phyloP scores from a whole-genome alignment of 2,329 filamentous ascomycete genomes.

The Monilinia fructigena region DNA sequence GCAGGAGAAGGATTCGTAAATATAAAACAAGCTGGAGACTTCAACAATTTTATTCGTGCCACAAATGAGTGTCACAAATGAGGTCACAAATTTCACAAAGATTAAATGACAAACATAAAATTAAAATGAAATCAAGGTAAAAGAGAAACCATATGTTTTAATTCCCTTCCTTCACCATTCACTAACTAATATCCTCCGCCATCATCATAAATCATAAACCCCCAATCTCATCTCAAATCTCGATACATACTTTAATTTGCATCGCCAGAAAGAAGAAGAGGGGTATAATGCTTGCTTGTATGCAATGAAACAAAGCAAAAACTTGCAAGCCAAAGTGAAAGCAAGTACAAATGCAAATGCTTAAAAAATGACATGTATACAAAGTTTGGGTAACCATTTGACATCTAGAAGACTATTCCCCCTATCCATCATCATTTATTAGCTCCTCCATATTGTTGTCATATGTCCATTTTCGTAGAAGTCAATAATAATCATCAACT shows the following conservation, averaged over 20 bases:
- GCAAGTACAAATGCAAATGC: background rate
- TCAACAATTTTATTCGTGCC: too few species aligned
- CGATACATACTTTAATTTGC: background rate
- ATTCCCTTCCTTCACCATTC: background rate
- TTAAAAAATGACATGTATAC: conserved; percentile 9
- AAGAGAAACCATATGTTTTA: background rate
- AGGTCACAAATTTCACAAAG: background rate
- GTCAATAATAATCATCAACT: conserved; percentile 7
- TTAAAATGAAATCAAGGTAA: background rate
- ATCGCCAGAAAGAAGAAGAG: conserved; percentile 3
- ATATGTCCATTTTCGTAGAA: conserved; percentile 9
- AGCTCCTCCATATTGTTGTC: conserved; percentile 13
- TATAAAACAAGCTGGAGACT: too few species aligned
- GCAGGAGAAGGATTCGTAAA: too few species aligned
- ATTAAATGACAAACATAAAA: background rate
- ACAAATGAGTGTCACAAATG: too few species aligned
- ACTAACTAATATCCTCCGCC: background rate
- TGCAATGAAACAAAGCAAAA: background rate
- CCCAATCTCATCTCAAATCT: conserved; percentile 5
- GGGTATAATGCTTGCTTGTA: conserved; percentile 12
- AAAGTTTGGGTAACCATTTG: conserved; percentile 10
- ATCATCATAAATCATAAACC: conserved; percentile 17
- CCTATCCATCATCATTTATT: conserved; percentile 19
- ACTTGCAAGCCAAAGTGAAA: conserved; percentile 6
- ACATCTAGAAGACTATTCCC: conserved; percentile 16